Base-by-base conservation (phyloP, 2,329 filamentous ascomycete genomes). In the Fusarium sp. region DNA sequence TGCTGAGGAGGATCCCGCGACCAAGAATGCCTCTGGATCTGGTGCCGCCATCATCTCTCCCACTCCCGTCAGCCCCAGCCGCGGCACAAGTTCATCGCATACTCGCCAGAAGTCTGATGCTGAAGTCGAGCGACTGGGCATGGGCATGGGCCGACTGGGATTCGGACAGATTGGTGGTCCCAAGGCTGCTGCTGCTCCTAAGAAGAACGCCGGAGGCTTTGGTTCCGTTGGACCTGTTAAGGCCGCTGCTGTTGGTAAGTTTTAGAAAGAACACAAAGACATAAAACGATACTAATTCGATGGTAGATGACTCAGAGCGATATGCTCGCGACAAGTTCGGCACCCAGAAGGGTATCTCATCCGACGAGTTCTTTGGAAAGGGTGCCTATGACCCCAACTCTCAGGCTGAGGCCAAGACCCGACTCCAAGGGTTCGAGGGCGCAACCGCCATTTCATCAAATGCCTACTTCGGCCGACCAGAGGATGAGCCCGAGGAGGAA, bases 331-430 rank as follows among this genome's bases (percentile, higher is more conserved):
- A 89, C 79, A 97, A 97, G 83, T 99, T 99, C 79, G 96, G 95
- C 69, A 84, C 84, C 47, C 96, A 99, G 82, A 98, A 98, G 87
- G 94, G 94, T 77, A 99, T 99, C 76, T 98, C 95, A 1, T 98
- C 95, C 1, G 96, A 99, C 82, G 96, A 99, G 81, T 99, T 97
- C 88, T 99, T 99, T 81, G 95, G 96, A 79, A 96, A 96, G 81
- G 94, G 95, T 60, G 85, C 89, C 62, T 98, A 92, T 83, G 95
- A 99, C 81, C 91, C 95, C 42, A 88, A 87, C 62, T 90, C 92
- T 13, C 93, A 96, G 80, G 87, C 91, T 58, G 96, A 98, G 85
- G 96, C 96, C 77, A 97, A 97, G 86, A 87, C 88, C 30, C 91
- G 96, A 44, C 89, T 99, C 60, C 92, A 94, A 85, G 94, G 95